These are phyloP conservation scores for Knufia fluminis DNA, from an alignment of 2,329 filamentous ascomycete genomes.

Conservation along the genomic window DNA sequence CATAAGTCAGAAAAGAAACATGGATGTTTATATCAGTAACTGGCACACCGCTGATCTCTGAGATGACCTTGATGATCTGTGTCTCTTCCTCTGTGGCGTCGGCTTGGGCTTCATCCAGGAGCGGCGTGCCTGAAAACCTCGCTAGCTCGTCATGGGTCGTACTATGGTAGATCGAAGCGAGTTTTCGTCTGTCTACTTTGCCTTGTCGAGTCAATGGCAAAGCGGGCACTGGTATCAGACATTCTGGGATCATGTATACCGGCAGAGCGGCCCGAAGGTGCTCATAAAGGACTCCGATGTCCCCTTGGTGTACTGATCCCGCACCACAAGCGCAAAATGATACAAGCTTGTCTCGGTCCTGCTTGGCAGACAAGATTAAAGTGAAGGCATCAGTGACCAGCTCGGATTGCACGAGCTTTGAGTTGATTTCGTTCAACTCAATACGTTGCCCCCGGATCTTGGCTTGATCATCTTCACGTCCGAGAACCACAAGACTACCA, in stretches of 20 bases:
- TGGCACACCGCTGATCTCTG: conserved; percentile 41
- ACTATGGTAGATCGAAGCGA: conserved; percentile 42
- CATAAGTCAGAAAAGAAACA: conserved; percentile 67
- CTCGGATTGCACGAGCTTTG: conserved; percentile 45
- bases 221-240: conserved; percentile 58
- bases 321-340: conserved; percentile 56
- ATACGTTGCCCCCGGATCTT: conserved; percentile 74
- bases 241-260: conserved; percentile 69
- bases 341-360: conserved; percentile 30
- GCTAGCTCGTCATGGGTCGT: conserved; percentile 42
- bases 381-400: conserved; percentile 55
- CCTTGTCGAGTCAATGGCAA: conserved; percentile 66
- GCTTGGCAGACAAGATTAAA: conserved; percentile 43
- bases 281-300: conserved; percentile 42
- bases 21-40: conserved; percentile 46
- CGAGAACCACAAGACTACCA: conserved; percentile 63
- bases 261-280: conserved; percentile 51
- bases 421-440: conserved; percentile 67
- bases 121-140: conserved; percentile 25
- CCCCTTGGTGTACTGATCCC: conserved; percentile 7
- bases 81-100: conserved; percentile 44
- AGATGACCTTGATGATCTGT: conserved; percentile 47
- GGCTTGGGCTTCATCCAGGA: conserved; percentile 26
- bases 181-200: conserved; percentile 56
- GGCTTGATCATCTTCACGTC: conserved; percentile 68